phyloP scores from a whole-genome alignment of 805 yeast species.

The Yamadazyma philogaea region DNA sequence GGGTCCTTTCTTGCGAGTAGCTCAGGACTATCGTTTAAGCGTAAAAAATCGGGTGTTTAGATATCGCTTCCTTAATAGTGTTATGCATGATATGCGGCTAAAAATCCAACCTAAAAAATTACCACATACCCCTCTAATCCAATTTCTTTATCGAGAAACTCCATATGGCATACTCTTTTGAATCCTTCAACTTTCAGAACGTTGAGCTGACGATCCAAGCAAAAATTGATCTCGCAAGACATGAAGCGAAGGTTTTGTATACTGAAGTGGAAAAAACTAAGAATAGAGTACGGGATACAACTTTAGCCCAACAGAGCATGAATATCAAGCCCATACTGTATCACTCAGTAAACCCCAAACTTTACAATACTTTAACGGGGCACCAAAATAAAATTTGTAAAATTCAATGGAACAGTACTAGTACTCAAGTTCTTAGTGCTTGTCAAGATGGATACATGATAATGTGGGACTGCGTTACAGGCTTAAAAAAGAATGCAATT shows the following conservation, averaged over 20 bases:
- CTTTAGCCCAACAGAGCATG: conserved; percentile 38
- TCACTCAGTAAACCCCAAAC: conserved; percentile 24
- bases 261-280: conserved; percentile 47
- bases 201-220: not conserved
- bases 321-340: conserved; percentile 31
- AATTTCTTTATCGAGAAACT: not conserved
- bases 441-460: conserved; percentile 86
- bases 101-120: not conserved
- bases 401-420: conserved; percentile 64
- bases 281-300: conserved; percentile 43
- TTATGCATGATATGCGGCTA: not conserved
- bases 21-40: too few species aligned
- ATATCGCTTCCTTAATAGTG: too few species aligned
- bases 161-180: not conserved
- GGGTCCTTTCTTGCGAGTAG: too few species aligned
- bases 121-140: not conserved
- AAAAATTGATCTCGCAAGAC: conserved; percentile 32
- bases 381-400: conserved; percentile 74
- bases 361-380: conserved; percentile 46
- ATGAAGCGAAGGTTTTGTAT: conserved; percentile 47
- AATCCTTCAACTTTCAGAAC: not conserved
- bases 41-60: too few species aligned
- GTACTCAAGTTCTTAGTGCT: conserved; percentile 61
- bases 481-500: conserved; percentile 67
- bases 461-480: conserved; percentile 77